Conservation (phyloP, 371 early-diverging fungal species). For the Parasitella parasitica region DNA sequence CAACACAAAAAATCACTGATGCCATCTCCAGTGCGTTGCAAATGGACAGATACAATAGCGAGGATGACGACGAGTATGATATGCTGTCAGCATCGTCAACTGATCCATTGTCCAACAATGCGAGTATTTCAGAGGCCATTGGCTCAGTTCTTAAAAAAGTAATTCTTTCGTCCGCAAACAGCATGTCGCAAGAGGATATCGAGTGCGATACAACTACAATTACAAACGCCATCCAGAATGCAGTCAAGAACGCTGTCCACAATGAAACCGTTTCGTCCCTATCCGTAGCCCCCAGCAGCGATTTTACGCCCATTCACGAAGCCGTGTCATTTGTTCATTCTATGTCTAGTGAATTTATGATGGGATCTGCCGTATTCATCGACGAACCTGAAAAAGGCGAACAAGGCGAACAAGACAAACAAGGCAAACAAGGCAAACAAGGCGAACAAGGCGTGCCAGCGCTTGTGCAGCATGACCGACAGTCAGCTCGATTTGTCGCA, state of each 20-base stretch:
- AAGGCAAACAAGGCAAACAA: no score
- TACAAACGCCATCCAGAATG: neutral
- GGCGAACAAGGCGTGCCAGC: no score
- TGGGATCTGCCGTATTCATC: neutral
- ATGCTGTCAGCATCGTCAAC: neutral
- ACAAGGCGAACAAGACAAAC: no score
- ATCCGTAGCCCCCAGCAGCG: neutral
- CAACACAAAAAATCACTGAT: neutral
- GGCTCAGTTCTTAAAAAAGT: neutral
- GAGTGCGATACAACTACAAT: neutral
- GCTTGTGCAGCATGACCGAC: no score
- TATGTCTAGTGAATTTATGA: neutral
- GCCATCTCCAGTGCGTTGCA: conserved; percentile 1
- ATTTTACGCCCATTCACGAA: conserved; percentile 5
- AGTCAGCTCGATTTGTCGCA: neutral
- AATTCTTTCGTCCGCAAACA: neutral
- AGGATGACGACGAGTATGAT: neutral
- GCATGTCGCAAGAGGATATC: neutral
- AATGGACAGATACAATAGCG: neutral
- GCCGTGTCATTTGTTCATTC: conserved; percentile 2
- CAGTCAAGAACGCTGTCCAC: neutral
- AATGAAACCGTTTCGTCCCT: neutral
- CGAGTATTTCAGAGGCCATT: neutral
- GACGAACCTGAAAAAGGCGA: neutral
- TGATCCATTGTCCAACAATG: neutral